A percentile compares a stretch with the other conserved stretches of the same genome.
Conservation (phyloP, 306 rosid genomes). For the Vigna mungo region DNA sequence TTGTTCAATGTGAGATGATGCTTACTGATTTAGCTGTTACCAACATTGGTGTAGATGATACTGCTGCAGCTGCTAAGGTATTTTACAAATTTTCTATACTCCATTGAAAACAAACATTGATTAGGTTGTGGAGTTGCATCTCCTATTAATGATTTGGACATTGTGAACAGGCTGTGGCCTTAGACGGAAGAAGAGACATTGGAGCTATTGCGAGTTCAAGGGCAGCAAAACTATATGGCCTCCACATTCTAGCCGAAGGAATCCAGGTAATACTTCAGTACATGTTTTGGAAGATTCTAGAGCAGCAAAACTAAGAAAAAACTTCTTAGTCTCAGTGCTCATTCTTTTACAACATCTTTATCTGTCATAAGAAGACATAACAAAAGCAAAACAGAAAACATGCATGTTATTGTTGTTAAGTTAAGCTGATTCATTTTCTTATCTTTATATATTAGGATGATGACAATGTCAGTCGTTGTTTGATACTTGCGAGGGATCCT, state of each 20-base stretch:
- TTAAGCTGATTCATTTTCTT: conserved; percentile 35
- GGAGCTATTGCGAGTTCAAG: conserved; percentile 81
- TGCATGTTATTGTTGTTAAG: conserved; percentile 11
- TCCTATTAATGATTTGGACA: conserved; percentile 38
- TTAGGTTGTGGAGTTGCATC: conserved; percentile 2
- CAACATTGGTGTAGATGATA: conserved; percentile 54
- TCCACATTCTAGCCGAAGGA: conserved; percentile 59
- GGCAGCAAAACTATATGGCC: conserved; percentile 73
- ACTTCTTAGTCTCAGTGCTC: too few relatives aligned
- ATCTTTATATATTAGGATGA: conserved; percentile 59
- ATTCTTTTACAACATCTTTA: too few relatives aligned
- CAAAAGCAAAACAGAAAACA: too few relatives aligned
- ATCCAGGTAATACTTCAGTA: conserved; percentile 58
- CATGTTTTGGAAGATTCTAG: conserved; percentile 16
- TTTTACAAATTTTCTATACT: conserved; percentile 29
- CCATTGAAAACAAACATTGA: neutral
- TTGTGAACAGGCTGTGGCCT: conserved; percentile 59
- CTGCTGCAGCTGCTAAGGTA: conserved; percentile 87
- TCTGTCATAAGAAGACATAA: too few relatives aligned
- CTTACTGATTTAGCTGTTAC: conserved; percentile 56
- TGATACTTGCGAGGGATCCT: conserved; percentile 79
- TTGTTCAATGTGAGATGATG: conserved; percentile 65
- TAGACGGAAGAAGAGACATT: conserved; percentile 52
- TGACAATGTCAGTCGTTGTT: conserved; percentile 66
- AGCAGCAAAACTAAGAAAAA: too few relatives aligned